Conservation (phyloP, 2,329 filamentous ascomycete species). For the Fusarium chlamydosporum region DNA sequence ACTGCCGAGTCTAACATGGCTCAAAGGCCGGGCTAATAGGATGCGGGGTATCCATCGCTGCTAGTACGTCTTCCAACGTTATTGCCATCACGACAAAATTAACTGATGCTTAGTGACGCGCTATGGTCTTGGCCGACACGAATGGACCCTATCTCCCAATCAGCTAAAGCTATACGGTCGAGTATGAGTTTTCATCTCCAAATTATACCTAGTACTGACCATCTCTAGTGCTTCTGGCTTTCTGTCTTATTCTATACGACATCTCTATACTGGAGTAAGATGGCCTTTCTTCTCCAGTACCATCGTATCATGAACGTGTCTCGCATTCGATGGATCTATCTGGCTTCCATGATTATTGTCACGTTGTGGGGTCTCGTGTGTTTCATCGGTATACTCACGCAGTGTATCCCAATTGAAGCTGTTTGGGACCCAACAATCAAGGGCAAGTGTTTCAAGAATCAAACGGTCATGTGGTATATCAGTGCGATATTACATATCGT, state of each 20-base stretch:
- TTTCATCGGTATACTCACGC: fast-evolving
- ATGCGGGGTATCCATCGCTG: constrained; percentile 22
- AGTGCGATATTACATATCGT: constrained; percentile 32
- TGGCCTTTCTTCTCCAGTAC: constrained; percentile 41
- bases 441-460: constrained; percentile 3
- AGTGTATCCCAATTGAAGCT: constrained; percentile 28
- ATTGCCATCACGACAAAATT: neutral
- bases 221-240: constrained; percentile 36
- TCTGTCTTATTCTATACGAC: constrained; percentile 34
- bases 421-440: constrained; percentile 32
- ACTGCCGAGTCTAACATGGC: neutral
- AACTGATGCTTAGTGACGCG: constrained; percentile 32
- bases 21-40: constrained; percentile 20
- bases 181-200: neutral
- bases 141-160: constrained; percentile 7
- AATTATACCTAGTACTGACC: fast-evolving
- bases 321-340: constrained; percentile 18
- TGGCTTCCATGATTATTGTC: constrained; percentile 7
- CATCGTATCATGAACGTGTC: constrained; percentile 40
- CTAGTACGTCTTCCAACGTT: constrained; percentile 10
- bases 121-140: constrained; percentile 39
- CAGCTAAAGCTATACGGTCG: constrained; percentile 8
- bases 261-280: constrained; percentile 18
- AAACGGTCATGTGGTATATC: constrained; percentile 14
- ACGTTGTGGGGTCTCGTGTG: neutral